Base-by-base conservation (phyloP, 2,329 filamentous ascomycete genomes). In the Madurella fahalii region DNA sequence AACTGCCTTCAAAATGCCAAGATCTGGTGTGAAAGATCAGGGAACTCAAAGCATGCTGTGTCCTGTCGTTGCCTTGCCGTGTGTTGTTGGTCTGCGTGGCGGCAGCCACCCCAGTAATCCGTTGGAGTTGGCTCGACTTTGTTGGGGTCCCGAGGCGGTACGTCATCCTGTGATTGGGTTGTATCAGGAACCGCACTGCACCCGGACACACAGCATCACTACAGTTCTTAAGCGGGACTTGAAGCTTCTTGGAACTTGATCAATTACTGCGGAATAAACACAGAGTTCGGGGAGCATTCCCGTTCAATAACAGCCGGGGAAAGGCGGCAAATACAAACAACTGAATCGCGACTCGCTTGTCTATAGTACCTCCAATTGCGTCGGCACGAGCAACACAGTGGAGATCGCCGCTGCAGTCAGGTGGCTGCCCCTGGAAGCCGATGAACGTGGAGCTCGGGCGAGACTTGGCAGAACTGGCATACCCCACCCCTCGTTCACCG, bases 71-170 rank as follows among this genome's bases (percentile, higher is more conserved):
- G 55, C 45, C 45, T 51, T 47, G 50, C 30, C 41, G 45, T 41
- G 51, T 31, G 52, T 49, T 52, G 56, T 51, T 37, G 43, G 48
- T 34, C 5, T 52, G 46, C 51, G 49, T 49, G 46, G 48, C 48
- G 9, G 39, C 13, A n/a, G 41, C 46, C 48, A 16, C n/a, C 47
- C 7, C 40, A 49, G 42, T 20, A 40, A 47, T 37, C 34, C 34
- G 43, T 39, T 39, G 47, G 45, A 43, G 47, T 46, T 60, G 56
- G 53, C 56, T 52, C 37, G 11, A 48, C 41, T 51, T 54, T 30
- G 39, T 50, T 49, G 56, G 51, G 12, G 53, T 49, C 50, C 48
- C 43, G 52, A 53, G 52, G 51, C 50, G 47, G 58, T 61, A 61
- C 57, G 58, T 61, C 58, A 61, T 61, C 51, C 34, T 41, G 37